Conservation (phyloP, 768 basidiomycete genomes). For the Megacollybia marginata region DNA sequence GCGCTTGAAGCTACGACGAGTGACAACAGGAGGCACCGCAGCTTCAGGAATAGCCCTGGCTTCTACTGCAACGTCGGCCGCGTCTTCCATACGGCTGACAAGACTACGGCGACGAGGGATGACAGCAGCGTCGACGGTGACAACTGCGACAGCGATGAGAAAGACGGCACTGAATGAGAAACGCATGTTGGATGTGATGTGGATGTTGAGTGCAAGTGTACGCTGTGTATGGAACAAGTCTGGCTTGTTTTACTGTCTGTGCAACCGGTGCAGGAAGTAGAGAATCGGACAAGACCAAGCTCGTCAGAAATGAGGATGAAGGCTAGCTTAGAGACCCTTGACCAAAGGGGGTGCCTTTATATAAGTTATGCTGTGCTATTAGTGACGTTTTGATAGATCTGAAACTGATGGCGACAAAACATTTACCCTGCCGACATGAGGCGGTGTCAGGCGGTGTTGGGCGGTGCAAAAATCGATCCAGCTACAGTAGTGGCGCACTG, state of each 20-base stretch:
- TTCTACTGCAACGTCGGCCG: neutral
- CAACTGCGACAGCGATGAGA: conserved; percentile 13
- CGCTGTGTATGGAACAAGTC: conserved; percentile 5
- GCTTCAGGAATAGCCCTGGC: neutral
- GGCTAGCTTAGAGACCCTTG: conserved; percentile 24
- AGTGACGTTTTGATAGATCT: neutral
- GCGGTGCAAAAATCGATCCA: neutral
- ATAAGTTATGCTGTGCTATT: neutral
- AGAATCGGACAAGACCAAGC: conserved; percentile 25
- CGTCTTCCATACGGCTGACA: conserved; percentile 9
- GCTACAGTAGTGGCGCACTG: no score
- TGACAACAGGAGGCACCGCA: neutral
- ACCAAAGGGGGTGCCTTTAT: neutral
- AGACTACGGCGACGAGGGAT: conserved; percentile 17
- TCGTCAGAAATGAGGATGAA: conserved; percentile 22
- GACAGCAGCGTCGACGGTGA: conserved; percentile 18
- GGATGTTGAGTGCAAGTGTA: conserved; percentile 12
- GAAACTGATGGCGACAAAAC: neutral
- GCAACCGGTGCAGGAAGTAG: conserved; percentile 1
- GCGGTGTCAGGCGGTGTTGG: neutral
- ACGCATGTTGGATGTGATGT: conserved; percentile 19
- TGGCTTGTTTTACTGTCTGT: conserved; percentile 4
- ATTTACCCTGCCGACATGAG: neutral
- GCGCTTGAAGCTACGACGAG: neutral
- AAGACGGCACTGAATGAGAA: conserved; percentile 15